A percentile compares a stretch with the other conserved stretches of the same genome.
Conservation (phyloP, 2,329 filamentous ascomycete genomes). For the Alternaria brassicicola region DNA sequence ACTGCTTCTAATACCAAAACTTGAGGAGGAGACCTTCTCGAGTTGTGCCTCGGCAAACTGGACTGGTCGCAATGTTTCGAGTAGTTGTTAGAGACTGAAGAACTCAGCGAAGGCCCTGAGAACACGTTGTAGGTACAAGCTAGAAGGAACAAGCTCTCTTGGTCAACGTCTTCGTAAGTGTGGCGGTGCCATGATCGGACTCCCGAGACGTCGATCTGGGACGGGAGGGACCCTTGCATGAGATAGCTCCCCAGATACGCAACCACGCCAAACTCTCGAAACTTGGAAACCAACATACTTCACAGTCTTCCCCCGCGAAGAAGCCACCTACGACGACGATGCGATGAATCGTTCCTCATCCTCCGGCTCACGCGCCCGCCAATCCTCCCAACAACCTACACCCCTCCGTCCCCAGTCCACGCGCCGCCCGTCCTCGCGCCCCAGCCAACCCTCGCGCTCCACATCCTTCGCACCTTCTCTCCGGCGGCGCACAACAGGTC, state of each 20-base stretch:
- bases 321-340: constrained; percentile 29
- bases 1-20: background rate
- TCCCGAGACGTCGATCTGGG: background rate
- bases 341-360: constrained; percentile 52
- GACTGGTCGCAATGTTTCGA: background rate
- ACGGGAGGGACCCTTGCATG: constrained; percentile 10
- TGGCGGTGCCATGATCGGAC: background rate
- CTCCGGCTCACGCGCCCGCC: constrained; percentile 6
- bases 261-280: background rate
- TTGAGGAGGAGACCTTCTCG: background rate
- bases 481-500: constrained; percentile 68
- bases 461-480: constrained; percentile 60
- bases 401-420: constrained; percentile 54
- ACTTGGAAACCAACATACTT: background rate
- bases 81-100: no score
- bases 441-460: constrained; percentile 33
- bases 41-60: background rate
- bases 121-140: background rate
- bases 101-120: background rate
- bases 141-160: background rate
- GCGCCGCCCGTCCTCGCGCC: constrained; percentile 38
- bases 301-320: constrained; percentile 1
- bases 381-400: constrained; percentile 26
- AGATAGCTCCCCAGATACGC: background rate
- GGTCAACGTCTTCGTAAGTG: background rate